Evolutionary conservation across 345 rosid species (phyloP), one percentile per base, ranked within the genome.

Genomic region (Eucalyptus globulus): DNA sequence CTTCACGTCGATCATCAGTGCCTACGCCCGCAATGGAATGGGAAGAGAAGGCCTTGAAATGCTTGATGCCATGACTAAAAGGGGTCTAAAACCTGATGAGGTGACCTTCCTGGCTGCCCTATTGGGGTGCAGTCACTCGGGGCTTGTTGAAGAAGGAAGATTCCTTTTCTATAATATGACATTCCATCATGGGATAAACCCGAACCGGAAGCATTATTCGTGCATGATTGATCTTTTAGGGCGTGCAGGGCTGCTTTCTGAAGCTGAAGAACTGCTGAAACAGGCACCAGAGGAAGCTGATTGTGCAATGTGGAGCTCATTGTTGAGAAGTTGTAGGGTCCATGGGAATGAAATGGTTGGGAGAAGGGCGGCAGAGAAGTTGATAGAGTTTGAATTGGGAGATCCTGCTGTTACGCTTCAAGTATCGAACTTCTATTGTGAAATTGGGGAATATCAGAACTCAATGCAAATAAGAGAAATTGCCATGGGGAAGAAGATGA

Each of bases 201-300:
- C 93, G 3, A 95, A 92, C 56, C 88, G 88, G 86, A 95, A 92
- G 90, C 96, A 96, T 76, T 93, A 94, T 93, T 95, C 95, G 3
- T 95, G 99, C 89, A 93, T 97, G 97, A 92, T 95, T 83, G 97
- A 96, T 94, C 94, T 96, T 89, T 88, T 96, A 90, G 97, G 99
- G 80, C 95, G 96, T 80, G 95, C 97, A 88, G 97, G 97, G 92
- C 88, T 95, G 88, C 92, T 96, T 37, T 89, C 93, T 26, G 94
- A 96, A 92, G 99, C 97, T 6, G 97, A 95, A 88, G 93, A 86
- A 60, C 91, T 97, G 90, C 93, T 94, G 90, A 94, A 89, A 86
- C 93, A 90, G 89, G 92, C 94, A 50, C 91, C 92, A 11, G 94
- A 91, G 81, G 91, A 89, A 90, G 94, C 91, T 62, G 94, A 94